Conservation (phyloP, 75 land plant species). For the Pinus taeda region DNA sequence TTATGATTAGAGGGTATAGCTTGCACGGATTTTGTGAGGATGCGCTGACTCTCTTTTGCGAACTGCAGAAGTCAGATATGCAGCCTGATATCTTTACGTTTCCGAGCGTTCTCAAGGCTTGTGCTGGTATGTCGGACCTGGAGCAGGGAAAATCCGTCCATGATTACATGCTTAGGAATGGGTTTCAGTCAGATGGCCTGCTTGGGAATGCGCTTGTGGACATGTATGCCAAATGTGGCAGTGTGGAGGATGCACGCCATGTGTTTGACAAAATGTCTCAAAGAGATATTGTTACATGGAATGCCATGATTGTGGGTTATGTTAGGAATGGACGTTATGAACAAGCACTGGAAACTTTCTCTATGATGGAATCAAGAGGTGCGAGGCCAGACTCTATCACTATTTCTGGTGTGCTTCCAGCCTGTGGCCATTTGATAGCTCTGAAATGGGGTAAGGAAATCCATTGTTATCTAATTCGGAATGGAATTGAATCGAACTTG, state of each 20-base stretch:
- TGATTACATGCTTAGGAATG: conserved; percentile 7
- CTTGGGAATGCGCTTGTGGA: conserved; percentile 16
- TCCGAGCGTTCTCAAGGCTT: conserved; percentile 14
- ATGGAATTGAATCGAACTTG: conserved; percentile 2
- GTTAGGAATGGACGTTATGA: conserved; percentile 18
- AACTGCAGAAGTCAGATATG: conserved; percentile 10
- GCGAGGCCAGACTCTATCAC: not conserved
- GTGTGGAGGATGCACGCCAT: conserved; percentile 19
- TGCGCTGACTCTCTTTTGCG: not conserved
- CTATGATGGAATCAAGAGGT: too few species aligned
- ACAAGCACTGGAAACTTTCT: too few species aligned
- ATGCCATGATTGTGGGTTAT: conserved; percentile 32
- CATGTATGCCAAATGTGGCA: conserved; percentile 40
- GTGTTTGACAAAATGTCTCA: conserved; percentile 20
- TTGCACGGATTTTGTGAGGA: not conserved
- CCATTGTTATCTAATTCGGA: not conserved
- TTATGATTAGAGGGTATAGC: conserved; percentile 13
- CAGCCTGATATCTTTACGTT: conserved; percentile 10
- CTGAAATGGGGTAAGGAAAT: not conserved
- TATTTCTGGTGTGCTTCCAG: not conserved
- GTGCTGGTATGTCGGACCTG: not conserved
- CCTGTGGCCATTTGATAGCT: not conserved
- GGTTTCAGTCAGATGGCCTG: conserved; percentile 10
- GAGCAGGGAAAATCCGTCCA: conserved; percentile 9
- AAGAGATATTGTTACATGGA: conserved; percentile 26